Conservation (phyloP, 1,284 basidiomycete genomes). For the Marasmius sp. region DNA sequence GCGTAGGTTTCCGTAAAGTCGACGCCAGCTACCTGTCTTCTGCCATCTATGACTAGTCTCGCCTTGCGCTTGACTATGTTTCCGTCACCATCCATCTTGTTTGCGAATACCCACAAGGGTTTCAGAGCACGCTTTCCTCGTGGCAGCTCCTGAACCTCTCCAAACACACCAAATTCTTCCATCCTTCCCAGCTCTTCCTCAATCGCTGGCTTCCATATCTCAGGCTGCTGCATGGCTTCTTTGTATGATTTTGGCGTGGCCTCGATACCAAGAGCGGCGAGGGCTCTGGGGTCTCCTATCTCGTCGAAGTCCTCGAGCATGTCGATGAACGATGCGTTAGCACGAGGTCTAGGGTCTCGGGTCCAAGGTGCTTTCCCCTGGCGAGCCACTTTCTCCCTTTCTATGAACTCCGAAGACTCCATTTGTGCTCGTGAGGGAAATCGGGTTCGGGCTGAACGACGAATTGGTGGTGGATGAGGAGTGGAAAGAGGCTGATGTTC, state of each 20-base stretch:
- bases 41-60: background rate
- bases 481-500: too few species aligned
- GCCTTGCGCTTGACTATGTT: conserved; percentile 2
- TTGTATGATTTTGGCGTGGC: conserved; percentile 12
- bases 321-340: too few species aligned
- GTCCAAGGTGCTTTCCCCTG: too few species aligned
- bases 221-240: conserved; percentile 20
- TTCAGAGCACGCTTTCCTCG: background rate
- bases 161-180: conserved; percentile 11
- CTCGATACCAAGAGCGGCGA: background rate
- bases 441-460: too few species aligned
- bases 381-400: too few species aligned
- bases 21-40: background rate
- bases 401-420: too few species aligned
- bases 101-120: conserved; percentile 6
- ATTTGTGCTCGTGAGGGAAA: too few species aligned
- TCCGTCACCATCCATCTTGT: conserved; percentile 2
- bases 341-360: too few species aligned
- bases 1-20: background rate
- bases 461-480: too few species aligned
- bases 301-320: too few species aligned
- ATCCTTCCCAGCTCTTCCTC: conserved; percentile 12
- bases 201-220: conserved; percentile 15
- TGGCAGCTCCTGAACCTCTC: conserved; percentile 1
- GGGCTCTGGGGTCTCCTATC: too few species aligned